These are phyloP conservation scores for Ceratobasidium sp. DNA, from an alignment of 1,284 basidiomycete species.

Conservation along the genomic window DNA sequence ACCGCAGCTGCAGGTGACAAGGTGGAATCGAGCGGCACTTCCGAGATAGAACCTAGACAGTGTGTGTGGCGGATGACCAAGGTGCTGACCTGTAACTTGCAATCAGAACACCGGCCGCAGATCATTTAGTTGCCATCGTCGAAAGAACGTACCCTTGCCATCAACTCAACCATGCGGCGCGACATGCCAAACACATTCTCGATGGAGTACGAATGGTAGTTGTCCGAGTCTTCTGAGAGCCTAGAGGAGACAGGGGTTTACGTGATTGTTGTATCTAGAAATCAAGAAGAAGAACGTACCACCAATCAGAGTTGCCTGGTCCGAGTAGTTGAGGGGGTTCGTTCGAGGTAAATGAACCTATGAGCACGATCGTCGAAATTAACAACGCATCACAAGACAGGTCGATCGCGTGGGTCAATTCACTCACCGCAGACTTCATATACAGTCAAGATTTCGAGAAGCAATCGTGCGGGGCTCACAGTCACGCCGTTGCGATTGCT, in stretches of 20 bases:
- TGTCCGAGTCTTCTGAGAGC: slow-evolving; percentile 51
- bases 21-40: slow-evolving; percentile 38
- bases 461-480: slow-evolving; percentile 59
- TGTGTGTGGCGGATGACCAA: slow-evolving; percentile 45
- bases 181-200: slow-evolving; percentile 66
- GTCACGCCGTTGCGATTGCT: slow-evolving; percentile 56
- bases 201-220: slow-evolving; percentile 60
- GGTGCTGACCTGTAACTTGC: slow-evolving; percentile 45
- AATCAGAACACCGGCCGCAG: slow-evolving; percentile 2
- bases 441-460: slow-evolving; percentile 64
- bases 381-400: slow-evolving; percentile 37
- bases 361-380: slow-evolving; percentile 31
- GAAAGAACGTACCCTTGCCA: slow-evolving; percentile 54
- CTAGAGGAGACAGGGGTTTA: slow-evolving; percentile 48
- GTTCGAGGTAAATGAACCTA: slow-evolving; percentile 61
- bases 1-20: slow-evolving; percentile 37
- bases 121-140: background rate
- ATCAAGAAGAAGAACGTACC: slow-evolving; percentile 56
- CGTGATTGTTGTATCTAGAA: slow-evolving; percentile 46
- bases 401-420: background rate
- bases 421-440: slow-evolving; percentile 63
- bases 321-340: slow-evolving; percentile 61
- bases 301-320: slow-evolving; percentile 60
- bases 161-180: slow-evolving; percentile 55
- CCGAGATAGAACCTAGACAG: slow-evolving; percentile 40